phyloP scores from a whole-genome alignment of 2,329 filamentous ascomycete species.

The Ceratocystis ficicola region DNA sequence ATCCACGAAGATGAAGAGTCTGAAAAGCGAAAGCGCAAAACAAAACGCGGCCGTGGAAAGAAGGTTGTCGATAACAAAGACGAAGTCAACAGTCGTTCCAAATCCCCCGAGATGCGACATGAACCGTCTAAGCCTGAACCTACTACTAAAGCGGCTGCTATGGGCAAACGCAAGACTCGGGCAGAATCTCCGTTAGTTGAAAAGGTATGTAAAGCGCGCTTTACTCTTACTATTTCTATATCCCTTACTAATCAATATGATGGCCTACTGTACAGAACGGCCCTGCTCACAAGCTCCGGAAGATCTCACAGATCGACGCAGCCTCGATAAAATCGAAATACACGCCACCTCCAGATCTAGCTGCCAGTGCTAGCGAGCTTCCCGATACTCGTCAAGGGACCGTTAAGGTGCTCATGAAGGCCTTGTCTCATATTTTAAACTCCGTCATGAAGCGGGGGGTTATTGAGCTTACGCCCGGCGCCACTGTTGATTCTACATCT shows the following conservation, averaged over 20 bases:
- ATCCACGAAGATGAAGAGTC: conserved; percentile 50
- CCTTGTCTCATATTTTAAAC: conserved; percentile 54
- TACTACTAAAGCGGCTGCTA: conserved; percentile 30
- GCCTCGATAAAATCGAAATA: conserved; percentile 33
- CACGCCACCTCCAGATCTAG: conserved; percentile 40
- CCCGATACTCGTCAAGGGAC: conserved; percentile 53
- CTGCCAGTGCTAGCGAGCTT: conserved; percentile 42
- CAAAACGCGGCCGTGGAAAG: conserved; percentile 52
- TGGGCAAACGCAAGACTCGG: conserved; percentile 45
- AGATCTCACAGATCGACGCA: conserved; percentile 41
- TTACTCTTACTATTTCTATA: neutral
- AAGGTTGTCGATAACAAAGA: conserved; percentile 52
- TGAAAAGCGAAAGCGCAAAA: conserved; percentile 44
- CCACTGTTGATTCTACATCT: conserved; percentile 51
- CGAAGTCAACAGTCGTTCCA: conserved; percentile 24
- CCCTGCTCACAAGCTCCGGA: conserved; percentile 39
- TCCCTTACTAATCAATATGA: neutral
- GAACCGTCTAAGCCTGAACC: conserved; percentile 40
- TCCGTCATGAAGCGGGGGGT: conserved; percentile 53
- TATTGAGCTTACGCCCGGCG: conserved; percentile 50
- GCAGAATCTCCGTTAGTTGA: conserved; percentile 45
- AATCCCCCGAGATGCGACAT: conserved; percentile 22
- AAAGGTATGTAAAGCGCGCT: conserved; percentile 33
- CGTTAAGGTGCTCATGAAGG: conserved; percentile 58
- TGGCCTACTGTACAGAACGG: conserved; percentile 28